These are phyloP conservation scores for Lentinula edodes DNA, from an alignment of 768 basidiomycete species.

Conservation along the genomic window DNA sequence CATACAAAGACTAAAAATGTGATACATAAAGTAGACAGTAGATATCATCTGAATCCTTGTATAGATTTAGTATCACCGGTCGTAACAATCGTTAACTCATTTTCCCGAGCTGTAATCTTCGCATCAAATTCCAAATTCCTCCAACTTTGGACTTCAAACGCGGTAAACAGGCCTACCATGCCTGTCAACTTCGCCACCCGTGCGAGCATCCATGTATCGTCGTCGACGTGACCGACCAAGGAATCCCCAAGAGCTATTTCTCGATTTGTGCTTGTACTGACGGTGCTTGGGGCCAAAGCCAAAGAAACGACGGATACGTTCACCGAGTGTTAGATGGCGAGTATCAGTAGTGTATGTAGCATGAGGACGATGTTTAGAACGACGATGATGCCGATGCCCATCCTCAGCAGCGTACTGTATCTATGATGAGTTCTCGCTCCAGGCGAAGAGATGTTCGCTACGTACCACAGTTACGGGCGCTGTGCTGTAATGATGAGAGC, in stretches of 20 bases:
- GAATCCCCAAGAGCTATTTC: constrained; percentile 48
- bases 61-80: neutral
- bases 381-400: constrained; percentile 6
- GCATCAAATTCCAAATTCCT: neutral
- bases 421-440: neutral
- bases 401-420: neutral
- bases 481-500: constrained; percentile 2
- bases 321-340: constrained; percentile 30
- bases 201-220: constrained; percentile 43
- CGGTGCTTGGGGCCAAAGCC: constrained; percentile 35
- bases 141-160: neutral
- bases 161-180: constrained; percentile 28
- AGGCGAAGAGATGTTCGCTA: neutral
- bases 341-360: constrained; percentile 1
- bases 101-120: neutral
- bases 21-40: neutral
- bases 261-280: constrained; percentile 36
- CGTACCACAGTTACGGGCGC: constrained; percentile 1
- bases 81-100: neutral
- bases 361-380: constrained; percentile 6
- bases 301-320: constrained; percentile 49
- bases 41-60: too few relatives aligned
- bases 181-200: constrained; percentile 49
- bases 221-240: constrained; percentile 46
- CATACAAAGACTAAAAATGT: neutral